A percentile compares a stretch with the other conserved stretches of the same genome.
phyloP scores from a whole-genome alignment of 2,329 filamentous ascomycete species.

The Cladosporium sp. region DNA sequence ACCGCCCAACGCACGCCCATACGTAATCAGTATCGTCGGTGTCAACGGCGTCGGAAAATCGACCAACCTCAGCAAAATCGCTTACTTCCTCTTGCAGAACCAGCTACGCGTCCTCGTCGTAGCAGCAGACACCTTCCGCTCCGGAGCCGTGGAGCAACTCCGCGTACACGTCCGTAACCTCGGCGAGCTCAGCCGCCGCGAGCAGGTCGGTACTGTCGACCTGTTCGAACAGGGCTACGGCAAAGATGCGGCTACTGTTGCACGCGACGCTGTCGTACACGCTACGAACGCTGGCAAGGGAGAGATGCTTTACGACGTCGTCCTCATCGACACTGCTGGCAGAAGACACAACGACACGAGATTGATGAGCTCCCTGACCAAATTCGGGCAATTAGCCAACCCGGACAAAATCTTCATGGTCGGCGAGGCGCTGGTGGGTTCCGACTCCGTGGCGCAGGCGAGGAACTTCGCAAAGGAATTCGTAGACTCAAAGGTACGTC shows the following conservation, averaged over 20 bases:
- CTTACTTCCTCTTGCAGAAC: slow-evolving; percentile 96
- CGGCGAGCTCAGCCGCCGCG: slow-evolving; percentile 77
- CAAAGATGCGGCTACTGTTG: slow-evolving; percentile 93
- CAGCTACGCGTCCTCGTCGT: slow-evolving; percentile 92
- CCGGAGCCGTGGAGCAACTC: slow-evolving; percentile 92
- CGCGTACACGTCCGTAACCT: slow-evolving; percentile 93
- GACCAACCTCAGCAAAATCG: slow-evolving; percentile 95
- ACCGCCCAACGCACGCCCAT: slow-evolving; percentile 64
- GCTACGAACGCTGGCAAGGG: slow-evolving; percentile 54
- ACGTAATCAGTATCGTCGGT: slow-evolving; percentile 96
- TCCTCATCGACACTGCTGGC: slow-evolving; percentile 93
- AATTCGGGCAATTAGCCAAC: slow-evolving; percentile 92
- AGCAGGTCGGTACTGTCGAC: slow-evolving; percentile 75
- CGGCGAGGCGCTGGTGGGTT: slow-evolving; percentile 85
- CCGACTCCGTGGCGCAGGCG: slow-evolving; percentile 90
- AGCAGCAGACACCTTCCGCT: slow-evolving; percentile 94
- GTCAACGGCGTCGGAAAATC: slow-evolving; percentile 99
- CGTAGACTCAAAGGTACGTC: slow-evolving; percentile 32
- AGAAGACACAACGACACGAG: slow-evolving; percentile 92
- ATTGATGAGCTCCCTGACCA: slow-evolving; percentile 93
- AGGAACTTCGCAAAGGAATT: slow-evolving; percentile 95
- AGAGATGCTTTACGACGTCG: slow-evolving; percentile 66
- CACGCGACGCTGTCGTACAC: slow-evolving; percentile 84
- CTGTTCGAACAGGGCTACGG: slow-evolving; percentile 97
- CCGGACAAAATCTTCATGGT: slow-evolving; percentile 99